Conservation (phyloP, 495 filamentous ascomycete species). For the Aspergillus sclerotioniger region DNA sequence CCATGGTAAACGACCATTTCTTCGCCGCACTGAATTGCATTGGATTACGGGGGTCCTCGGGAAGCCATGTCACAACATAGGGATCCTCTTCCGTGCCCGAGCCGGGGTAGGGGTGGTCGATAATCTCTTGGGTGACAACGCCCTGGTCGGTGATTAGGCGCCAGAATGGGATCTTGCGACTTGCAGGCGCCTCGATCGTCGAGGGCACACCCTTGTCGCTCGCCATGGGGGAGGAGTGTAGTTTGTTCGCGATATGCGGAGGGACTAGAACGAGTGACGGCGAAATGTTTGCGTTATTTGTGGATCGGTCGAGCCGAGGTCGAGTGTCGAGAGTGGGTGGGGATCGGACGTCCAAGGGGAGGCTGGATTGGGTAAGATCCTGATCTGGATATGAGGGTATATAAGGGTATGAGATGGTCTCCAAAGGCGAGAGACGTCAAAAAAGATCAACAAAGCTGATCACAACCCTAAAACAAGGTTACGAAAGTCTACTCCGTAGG, state of each 20-base stretch:
- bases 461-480: not conserved
- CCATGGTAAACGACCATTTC: slow-evolving; percentile 70
- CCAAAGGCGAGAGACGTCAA: not conserved
- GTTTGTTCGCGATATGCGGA: not conserved
- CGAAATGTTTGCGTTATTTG: not conserved
- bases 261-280: too few species aligned
- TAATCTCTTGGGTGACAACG: slow-evolving; percentile 53
- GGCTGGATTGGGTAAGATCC: not conserved
- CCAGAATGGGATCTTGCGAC: slow-evolving; percentile 43
- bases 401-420: not conserved
- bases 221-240: slow-evolving; percentile 28
- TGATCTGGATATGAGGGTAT: not conserved
- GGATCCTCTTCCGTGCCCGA: slow-evolving; percentile 72
- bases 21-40: slow-evolving; percentile 57
- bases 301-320: not conserved
- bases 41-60: slow-evolving; percentile 69
- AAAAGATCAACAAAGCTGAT: not conserved
- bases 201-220: slow-evolving; percentile 26
- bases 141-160: slow-evolving; percentile 52
- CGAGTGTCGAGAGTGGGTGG: not conserved
- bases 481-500: too few species aligned
- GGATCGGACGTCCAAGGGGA: not conserved
- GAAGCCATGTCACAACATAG: slow-evolving; percentile 71
- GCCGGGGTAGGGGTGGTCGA: slow-evolving; percentile 62
- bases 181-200: slow-evolving; percentile 29